Percentiles rank a stretch among this genome's conserved stretches.
Conservation (phyloP, 1,139 yeast genomes). For the Hansenula lynferdii region DNA sequence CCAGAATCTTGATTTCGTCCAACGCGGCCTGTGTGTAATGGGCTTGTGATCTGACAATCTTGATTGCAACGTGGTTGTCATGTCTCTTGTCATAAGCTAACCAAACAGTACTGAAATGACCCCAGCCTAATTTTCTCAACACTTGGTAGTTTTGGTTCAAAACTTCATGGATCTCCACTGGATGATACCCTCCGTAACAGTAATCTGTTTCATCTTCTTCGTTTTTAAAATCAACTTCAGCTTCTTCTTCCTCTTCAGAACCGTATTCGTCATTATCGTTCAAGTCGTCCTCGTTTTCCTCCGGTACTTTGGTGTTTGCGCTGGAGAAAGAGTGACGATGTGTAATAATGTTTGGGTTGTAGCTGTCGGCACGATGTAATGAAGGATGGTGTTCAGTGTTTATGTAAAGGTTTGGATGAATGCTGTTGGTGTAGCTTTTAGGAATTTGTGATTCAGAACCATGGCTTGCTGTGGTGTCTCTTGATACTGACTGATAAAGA, state of each 20-base stretch:
- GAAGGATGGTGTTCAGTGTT: constrained; percentile 9
- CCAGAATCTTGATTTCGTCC: constrained; percentile 71
- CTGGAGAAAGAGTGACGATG: not conserved
- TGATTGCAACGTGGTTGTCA: constrained; percentile 71
- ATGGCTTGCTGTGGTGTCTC: too few relatives aligned
- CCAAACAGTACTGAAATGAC: constrained; percentile 91
- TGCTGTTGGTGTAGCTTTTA: not conserved
- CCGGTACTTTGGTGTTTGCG: not conserved
- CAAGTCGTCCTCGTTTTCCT: not conserved
- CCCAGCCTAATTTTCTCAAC: constrained; percentile 86
- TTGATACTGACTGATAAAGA: not conserved
- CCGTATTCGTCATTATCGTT: too few relatives aligned
- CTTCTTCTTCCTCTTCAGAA: not conserved
- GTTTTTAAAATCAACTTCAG: constrained; percentile 26
- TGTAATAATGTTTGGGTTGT: not conserved
- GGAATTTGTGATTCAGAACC: not conserved
- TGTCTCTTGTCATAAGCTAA: constrained; percentile 57
- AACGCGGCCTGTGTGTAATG: constrained; percentile 82
- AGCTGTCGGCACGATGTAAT: constrained; percentile 6
- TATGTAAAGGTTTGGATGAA: constrained; percentile 1
- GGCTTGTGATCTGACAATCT: constrained; percentile 65
- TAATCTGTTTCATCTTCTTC: constrained; percentile 77
- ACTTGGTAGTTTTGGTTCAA: constrained; percentile 56
- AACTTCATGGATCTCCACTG: constrained; percentile 71
- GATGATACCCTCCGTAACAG: constrained; percentile 82